Base-by-base conservation (phyloP, 108 stramenopile species). In the Nitzschia sp. region DNA sequence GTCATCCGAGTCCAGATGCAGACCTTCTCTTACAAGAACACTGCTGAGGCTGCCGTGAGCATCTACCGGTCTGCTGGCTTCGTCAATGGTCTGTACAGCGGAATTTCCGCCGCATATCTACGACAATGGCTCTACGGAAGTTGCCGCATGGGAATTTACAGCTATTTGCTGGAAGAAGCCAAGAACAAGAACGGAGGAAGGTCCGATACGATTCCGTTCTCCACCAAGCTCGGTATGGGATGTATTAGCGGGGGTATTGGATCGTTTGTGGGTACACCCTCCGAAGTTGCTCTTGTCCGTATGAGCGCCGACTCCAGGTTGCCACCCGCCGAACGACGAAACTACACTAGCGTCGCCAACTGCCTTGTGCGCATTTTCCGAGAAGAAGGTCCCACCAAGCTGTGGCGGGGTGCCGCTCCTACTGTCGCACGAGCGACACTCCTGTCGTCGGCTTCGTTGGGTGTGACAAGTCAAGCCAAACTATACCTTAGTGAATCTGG, bases 1-100 rank as follows among this genome's bases (percentile, higher is more conserved):
- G 85, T 87, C 45, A 80, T 87, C 61, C 74, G 83, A 22, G 80
- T 84, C 25, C 82, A 87, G 35, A 87, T 84, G 82, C 85, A 87
- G 69, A 84, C 80, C 11, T 47, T 29, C 29, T 45, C 68, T 0
- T 76, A 53, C 54, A 63, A 65, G 21, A 76, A 68, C 22, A 71
- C 81, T 45, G 23, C 55, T 11, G 81, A 85, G 41, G 81, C 81
- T 6, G 81, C 73, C 13, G 17, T 38, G 26, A 56, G 61, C 26
- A 87, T 87, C 50, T 84, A 82, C 58, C 34, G 53, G 38, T 68
- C 71, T 1, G 74, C 78, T 32, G 85, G 85, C 0, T 53, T 87
- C 13, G 69, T 61, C 33, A 75, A 84, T 30, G 85, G 85, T 1
- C 38, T 87, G 54, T 87, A 81, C 52, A 78, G 80, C 1, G 85